Evolutionary conservation across 805 yeast species (phyloP), one percentile per base, ranked within the genome.

Genomic region (Starmera amethionina): DNA sequence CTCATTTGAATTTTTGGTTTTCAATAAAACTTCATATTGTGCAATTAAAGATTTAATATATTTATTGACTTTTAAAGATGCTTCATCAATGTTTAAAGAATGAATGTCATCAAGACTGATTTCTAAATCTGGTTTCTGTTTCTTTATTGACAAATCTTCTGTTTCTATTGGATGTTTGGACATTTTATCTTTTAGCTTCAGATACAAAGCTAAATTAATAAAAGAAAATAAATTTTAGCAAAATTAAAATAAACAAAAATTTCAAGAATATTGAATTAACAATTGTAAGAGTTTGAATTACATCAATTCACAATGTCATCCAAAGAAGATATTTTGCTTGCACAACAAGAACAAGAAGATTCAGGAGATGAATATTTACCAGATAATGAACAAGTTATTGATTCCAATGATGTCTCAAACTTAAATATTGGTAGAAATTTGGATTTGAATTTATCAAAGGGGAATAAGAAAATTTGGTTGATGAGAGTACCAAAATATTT

Each of bases 401-500:
- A 67, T 46, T 67, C 70, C 46, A 67, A 67, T 43, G 72, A 67
- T 52, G 54, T 64, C 30, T 62, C 68, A 31, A 62, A 59, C 43
- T 57, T 57, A 12, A 58, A 54, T 44, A 58, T 54, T 37, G 76
- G 82, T 51, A 95, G 82, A 61, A 71, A 85, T 12, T 69, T 89
- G 28, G 94, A 93, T 58, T 67, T 93, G 60, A 85, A 88, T 55
- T 61, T 88, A 39, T 46, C 68, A 2, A 65, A 68, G 28, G 75
- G 80, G 13, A 68, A 63, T 37, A 80, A 82, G 52, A 87, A 87
- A 49, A 80, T 93, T 34, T 93, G 97, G 98, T 67, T 93, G 18
- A 95, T 93, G 19, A 76, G 93, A 50, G 65, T 93, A 54, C 97
- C 98, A 2, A 78, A 85, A 54, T 87, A 87, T 54, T 65, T 93